These are phyloP conservation scores for Catharanthus roseus DNA, from an alignment of 257 asterid species.

Conservation along the genomic window DNA sequence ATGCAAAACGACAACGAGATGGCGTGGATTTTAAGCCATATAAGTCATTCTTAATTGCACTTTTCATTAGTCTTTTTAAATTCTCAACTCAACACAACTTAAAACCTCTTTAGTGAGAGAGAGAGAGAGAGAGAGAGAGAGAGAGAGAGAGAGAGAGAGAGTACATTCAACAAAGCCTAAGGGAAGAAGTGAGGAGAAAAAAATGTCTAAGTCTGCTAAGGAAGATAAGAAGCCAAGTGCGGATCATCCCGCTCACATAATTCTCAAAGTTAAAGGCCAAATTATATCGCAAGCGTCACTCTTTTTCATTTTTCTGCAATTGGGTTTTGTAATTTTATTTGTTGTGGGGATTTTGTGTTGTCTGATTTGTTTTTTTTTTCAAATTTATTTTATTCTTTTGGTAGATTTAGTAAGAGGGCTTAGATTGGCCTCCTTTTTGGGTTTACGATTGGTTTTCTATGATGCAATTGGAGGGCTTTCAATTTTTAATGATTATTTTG, in stretches of 20 bases:
- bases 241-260: constrained; percentile 34
- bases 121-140: too few relatives aligned
- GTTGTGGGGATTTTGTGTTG: background rate
- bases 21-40: background rate
- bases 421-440: background rate
- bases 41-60: background rate
- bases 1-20: too few relatives aligned
- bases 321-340: background rate
- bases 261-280: constrained; percentile 46
- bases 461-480: background rate
- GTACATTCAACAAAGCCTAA: too few relatives aligned
- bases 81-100: background rate
- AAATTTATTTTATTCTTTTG: too few relatives aligned
- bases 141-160: too few relatives aligned
- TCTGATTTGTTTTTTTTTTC: background rate
- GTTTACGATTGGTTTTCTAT: background rate
- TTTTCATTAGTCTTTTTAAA: background rate
- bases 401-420: background rate
- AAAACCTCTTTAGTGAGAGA: background rate
- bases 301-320: too few relatives aligned
- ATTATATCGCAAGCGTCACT: constrained; percentile 9
- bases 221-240: constrained; percentile 40
- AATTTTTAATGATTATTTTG: background rate
- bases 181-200: too few relatives aligned
- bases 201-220: constrained; percentile 34